Percentiles rank a stretch among this genome's conserved stretches.
These are phyloP conservation scores for Mycena belliarum DNA, from an alignment of 768 basidiomycete genomes.

Conservation along the genomic window DNA sequence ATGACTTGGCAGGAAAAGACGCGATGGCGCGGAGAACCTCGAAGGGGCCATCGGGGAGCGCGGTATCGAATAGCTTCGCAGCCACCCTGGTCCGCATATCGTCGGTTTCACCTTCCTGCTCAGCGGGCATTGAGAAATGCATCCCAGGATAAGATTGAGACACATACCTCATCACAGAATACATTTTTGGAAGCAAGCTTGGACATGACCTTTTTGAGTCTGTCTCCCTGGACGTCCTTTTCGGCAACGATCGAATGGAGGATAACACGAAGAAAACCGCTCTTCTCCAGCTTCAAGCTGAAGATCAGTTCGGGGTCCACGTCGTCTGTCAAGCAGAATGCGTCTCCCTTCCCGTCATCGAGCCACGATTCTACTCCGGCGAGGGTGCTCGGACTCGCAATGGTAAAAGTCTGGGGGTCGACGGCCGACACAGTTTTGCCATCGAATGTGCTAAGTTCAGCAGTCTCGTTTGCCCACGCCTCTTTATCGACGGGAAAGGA, in stretches of 20 bases:
- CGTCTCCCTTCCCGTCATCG: background rate
- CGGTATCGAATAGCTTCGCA: background rate
- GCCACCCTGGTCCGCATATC: background rate
- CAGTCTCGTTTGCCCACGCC: too few species aligned
- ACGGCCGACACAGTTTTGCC: too few species aligned
- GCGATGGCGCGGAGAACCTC: background rate
- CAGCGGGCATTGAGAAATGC: background rate
- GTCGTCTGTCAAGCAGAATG: background rate
- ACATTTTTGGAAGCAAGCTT: background rate
- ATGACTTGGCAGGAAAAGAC: background rate
- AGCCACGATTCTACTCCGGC: background rate
- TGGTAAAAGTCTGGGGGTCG: too few species aligned
- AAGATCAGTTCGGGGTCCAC: conserved; percentile 3
- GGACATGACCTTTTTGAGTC: background rate
- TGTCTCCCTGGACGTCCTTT: background rate
- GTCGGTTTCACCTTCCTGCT: background rate
- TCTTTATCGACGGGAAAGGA: too few species aligned
- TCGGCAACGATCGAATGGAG: background rate
- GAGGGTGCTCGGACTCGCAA: background rate
- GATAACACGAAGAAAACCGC: background rate
- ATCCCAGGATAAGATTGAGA: too few species aligned
- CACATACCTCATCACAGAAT: background rate
- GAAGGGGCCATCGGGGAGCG: background rate
- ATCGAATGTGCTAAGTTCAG: too few species aligned
- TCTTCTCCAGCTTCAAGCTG: background rate